These are phyloP conservation scores for Podospora pseudopauciseta DNA, from an alignment of 495 filamentous ascomycete genomes.

Conservation along the genomic window DNA sequence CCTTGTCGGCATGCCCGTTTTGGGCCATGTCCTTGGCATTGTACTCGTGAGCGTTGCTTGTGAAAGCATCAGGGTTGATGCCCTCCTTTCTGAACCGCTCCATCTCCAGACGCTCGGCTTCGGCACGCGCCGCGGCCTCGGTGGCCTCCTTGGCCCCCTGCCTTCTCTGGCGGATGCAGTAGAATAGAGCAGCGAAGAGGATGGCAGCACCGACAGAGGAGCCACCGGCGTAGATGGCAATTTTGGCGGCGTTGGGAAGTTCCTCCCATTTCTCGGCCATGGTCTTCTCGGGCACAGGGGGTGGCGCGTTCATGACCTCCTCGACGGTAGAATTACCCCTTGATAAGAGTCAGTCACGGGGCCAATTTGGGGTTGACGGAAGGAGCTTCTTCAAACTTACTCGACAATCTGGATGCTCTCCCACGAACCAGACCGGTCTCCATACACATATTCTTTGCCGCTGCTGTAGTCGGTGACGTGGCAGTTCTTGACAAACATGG, in stretches of 20 bases:
- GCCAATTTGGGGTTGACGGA: not conserved
- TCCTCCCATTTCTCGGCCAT: constrained; percentile 55
- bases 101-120: constrained; percentile 62
- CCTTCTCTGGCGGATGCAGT: constrained; percentile 64
- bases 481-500: constrained; percentile 69
- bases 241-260: constrained; percentile 51
- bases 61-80: constrained; percentile 44
- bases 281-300: constrained; percentile 34
- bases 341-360: not conserved
- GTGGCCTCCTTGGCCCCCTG: constrained; percentile 61
- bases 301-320: constrained; percentile 39
- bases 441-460: constrained; percentile 65
- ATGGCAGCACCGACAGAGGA: constrained; percentile 49
- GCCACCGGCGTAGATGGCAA: constrained; percentile 58
- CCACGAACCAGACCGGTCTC: constrained; percentile 62
- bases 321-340: constrained; percentile 64
- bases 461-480: constrained; percentile 63
- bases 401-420: constrained; percentile 65
- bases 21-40: constrained; percentile 34
- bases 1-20: constrained; percentile 30
- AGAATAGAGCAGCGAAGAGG: constrained; percentile 49
- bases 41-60: constrained; percentile 40
- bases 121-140: constrained; percentile 50
- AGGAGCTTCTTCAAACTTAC: constrained; percentile 42
- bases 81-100: constrained; percentile 50